These are phyloP conservation scores for Atalantia buxifolia DNA, from an alignment of 345 rosid genomes.

Conservation along the genomic window DNA sequence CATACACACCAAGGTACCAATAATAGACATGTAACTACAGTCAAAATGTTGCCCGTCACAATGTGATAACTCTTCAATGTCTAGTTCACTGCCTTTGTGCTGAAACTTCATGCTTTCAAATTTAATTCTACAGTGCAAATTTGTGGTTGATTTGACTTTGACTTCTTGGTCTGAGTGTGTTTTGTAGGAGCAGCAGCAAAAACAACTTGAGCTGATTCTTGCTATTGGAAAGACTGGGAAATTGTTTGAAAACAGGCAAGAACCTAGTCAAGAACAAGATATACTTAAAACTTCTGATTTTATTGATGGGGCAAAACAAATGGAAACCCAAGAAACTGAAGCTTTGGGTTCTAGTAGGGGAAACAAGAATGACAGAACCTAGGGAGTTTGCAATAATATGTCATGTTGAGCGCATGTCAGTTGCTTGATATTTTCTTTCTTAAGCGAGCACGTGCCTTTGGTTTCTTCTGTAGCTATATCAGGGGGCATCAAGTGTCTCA, in stretches of 20 bases:
- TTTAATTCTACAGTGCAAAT: not conserved
- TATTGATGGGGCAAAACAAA: conserved; percentile 24
- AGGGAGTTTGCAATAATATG: conserved; percentile 16
- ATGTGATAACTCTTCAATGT: not conserved
- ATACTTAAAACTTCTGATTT: conserved; percentile 23
- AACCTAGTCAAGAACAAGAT: conserved; percentile 27
- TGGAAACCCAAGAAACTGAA: conserved; percentile 29
- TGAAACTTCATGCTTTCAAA: too few species aligned
- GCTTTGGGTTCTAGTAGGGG: conserved; percentile 20
- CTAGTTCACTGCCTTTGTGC: not conserved
- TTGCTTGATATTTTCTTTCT: not conserved
- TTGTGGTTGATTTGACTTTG: conserved; percentile 5
- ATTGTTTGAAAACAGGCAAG: conserved; percentile 46
- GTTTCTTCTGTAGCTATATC: not conserved
- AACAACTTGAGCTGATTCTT: conserved; percentile 84
- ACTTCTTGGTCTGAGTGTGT: conserved; percentile 16
- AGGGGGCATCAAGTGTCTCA: not conserved
- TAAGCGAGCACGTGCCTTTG: not conserved
- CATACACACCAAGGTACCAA: not conserved
- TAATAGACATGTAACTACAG: not conserved
- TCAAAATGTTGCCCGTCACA: not conserved
- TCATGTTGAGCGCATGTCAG: not conserved
- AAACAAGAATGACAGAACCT: conserved; percentile 33
- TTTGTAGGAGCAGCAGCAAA: conserved; percentile 82
- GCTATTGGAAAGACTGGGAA: conserved; percentile 66